Conservation (phyloP, 1,284 basidiomycete species). For the Sutorius eximius region DNA sequence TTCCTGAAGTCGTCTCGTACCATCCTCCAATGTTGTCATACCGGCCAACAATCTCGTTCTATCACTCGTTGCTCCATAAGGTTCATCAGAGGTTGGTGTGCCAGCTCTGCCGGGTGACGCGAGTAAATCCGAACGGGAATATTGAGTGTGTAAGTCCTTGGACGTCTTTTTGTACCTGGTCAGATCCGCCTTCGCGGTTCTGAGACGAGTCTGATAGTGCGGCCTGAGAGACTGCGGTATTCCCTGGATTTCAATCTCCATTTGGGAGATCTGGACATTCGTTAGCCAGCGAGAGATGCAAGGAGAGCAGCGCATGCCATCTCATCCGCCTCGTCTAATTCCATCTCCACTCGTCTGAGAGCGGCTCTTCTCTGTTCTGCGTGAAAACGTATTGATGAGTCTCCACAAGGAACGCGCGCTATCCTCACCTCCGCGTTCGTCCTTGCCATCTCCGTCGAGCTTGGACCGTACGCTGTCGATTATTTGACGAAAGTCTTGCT, state of each 20-base stretch:
- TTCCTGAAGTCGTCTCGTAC: conserved; percentile 80
- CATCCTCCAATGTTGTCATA: conserved; percentile 74
- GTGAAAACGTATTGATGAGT: conserved; percentile 2
- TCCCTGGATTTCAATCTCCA: conserved; percentile 98
- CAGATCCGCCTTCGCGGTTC: conserved; percentile 71
- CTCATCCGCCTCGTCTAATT: conserved; percentile 98
- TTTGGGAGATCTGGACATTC: conserved; percentile 81
- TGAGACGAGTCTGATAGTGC: conserved; percentile 73
- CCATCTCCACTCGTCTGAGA: conserved; percentile 87
- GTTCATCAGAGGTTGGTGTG: conserved; percentile 72
- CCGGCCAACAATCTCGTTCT: conserved; percentile 79
- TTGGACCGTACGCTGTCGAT: conserved; percentile 66
- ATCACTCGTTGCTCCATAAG: conserved; percentile 67
- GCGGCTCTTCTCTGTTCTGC: conserved; percentile 83
- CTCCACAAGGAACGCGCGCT: background rate
- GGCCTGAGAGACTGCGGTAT: conserved; percentile 84
- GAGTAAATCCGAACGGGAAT: conserved; percentile 62
- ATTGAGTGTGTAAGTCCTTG: conserved; percentile 60
- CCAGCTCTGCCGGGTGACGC: conserved; percentile 43
- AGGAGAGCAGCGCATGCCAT: conserved; percentile 57
- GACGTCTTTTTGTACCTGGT: conserved; percentile 77
- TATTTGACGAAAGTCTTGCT: conserved; percentile 78
- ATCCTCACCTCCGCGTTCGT: conserved; percentile 56
- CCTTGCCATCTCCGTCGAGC: conserved; percentile 60
- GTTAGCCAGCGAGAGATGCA: conserved; percentile 6